A percentile compares a stretch with the other conserved stretches of the same genome.
These are phyloP conservation scores for Colletotrichum aenigma DNA, from an alignment of 2,329 filamentous ascomycete species.

Conservation along the genomic window DNA sequence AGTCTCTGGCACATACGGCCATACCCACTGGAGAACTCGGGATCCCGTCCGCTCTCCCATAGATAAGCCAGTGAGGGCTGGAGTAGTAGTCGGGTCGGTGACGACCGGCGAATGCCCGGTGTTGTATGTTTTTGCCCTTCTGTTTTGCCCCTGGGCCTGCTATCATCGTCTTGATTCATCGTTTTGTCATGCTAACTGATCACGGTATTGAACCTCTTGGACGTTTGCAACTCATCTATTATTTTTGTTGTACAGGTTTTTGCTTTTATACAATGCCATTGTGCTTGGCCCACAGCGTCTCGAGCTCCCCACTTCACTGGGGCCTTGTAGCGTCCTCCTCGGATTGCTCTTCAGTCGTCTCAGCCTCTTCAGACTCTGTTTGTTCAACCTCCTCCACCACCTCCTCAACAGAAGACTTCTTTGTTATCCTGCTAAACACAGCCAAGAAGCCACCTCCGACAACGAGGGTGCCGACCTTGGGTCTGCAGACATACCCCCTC, in stretches of 20 bases:
- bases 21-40: conserved; percentile 17
- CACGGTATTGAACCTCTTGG: neutral
- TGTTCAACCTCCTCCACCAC: neutral
- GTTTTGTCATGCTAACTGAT: neutral
- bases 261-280: neutral
- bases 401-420: neutral
- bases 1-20: neutral
- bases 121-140: neutral
- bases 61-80: conserved; percentile 12
- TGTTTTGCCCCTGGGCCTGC: neutral
- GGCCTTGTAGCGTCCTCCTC: neutral
- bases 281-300: neutral
- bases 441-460: conserved; percentile 46
- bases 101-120: neutral
- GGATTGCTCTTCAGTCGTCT: neutral
- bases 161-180: neutral
- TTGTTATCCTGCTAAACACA: conserved; percentile 27
- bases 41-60: conserved; percentile 20
- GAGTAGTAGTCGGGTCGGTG: conserved; percentile 13
- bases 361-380: neutral
- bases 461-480: conserved; percentile 43
- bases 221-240: neutral
- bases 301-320: neutral
- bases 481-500: conserved; percentile 42
- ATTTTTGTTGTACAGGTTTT: neutral